phyloP scores from a whole-genome alignment of 148 eudicot species.

The Polygonum aviculare region DNA sequence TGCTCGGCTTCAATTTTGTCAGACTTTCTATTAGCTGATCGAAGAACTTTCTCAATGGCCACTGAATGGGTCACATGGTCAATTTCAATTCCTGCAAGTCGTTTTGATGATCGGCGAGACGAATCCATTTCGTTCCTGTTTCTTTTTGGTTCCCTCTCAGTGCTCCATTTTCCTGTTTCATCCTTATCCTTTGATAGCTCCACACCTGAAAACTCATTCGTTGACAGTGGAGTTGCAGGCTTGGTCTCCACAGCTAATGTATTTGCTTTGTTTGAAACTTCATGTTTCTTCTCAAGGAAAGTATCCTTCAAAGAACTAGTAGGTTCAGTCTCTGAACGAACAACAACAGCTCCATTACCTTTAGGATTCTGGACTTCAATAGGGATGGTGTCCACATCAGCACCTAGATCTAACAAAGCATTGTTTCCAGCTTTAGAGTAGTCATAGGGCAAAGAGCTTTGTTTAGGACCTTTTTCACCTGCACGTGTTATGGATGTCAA shows the following conservation, averaged over 20 bases:
- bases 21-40: conserved; percentile 21
- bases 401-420: conserved; percentile 3
- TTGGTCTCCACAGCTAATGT: conserved; percentile 5
- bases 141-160: conserved; percentile 32
- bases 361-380: conserved; percentile 6
- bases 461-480: conserved; percentile 7
- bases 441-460: background rate
- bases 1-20: conserved; percentile 5
- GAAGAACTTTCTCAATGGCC: conserved; percentile 26
- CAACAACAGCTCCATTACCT: conserved; percentile 10
- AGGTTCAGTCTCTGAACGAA: background rate
- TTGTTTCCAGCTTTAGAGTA: background rate
- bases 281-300: conserved; percentile 11
- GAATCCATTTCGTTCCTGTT: conserved; percentile 14
- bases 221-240: background rate
- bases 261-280: conserved; percentile 12
- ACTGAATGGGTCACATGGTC: conserved; percentile 16
- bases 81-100: conserved; percentile 33
- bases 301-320: background rate
- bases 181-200: background rate
- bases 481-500: background rate
- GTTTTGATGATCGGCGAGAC: conserved; percentile 48
- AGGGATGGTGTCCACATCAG: conserved; percentile 3
- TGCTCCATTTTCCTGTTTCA: conserved; percentile 6
- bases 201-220: background rate